phyloP scores from a whole-genome alignment of 2,329 filamentous ascomycete genomes.

The Gaeumannomyces tritici region DNA sequence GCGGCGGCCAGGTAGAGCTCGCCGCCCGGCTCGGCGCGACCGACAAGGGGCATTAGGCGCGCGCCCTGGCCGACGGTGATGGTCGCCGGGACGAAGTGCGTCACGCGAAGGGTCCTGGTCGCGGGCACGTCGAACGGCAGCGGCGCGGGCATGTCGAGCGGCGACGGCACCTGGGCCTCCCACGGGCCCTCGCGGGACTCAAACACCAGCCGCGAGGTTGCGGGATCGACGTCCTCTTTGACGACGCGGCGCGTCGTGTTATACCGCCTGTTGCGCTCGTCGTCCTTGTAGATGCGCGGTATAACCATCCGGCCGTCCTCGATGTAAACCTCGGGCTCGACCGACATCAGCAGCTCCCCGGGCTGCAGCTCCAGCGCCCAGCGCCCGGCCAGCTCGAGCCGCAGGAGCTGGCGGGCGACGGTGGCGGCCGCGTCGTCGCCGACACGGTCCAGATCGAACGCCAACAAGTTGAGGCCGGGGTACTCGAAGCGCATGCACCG shows the following conservation, averaged over 20 bases:
- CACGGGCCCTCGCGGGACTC: not conserved
- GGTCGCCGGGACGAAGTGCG: not conserved
- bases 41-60: not conserved
- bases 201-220: not conserved
- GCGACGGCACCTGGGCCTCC: not conserved
- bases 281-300: conserved; percentile 13
- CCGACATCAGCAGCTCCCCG: conserved; percentile 15
- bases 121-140: not conserved
- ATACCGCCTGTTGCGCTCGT: conserved; percentile 8
- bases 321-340: conserved; percentile 18
- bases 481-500: conserved; percentile 12
- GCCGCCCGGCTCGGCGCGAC: not conserved
- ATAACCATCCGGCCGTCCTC: conserved; percentile 15
- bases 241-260: conserved; percentile 11
- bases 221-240: not conserved
- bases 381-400: conserved; percentile 7
- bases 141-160: too few relatives aligned
- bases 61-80: not conserved
- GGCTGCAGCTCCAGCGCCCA: too few relatives aligned
- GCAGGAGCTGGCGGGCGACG: conserved; percentile 8
- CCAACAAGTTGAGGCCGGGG: conserved; percentile 12
- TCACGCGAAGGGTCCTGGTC: not conserved
- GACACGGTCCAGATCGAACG: conserved; percentile 11
- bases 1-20: not conserved
- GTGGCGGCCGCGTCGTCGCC: not conserved